Base-by-base conservation (phyloP, 208 protist species). In the Wallacemonas sp. region DNA sequence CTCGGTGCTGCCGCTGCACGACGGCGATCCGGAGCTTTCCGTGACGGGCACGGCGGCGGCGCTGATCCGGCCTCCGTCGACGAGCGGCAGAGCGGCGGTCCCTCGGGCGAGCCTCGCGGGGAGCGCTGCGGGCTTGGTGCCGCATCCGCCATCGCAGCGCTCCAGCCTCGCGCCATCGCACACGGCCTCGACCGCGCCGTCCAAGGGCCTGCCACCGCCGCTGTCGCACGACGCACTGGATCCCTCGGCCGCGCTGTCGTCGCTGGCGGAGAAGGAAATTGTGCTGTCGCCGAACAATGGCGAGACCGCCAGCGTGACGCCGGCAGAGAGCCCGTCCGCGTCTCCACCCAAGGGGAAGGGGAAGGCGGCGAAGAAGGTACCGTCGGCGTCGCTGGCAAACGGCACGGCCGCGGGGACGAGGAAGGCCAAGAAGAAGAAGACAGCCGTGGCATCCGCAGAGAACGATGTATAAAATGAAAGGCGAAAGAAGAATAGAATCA, bases 361-460 rank as follows among this genome's bases (percentile, higher is more conserved):
- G n/a, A n/a, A n/a, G n/a, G n/a, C n/a, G n/a, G n/a, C 8, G 44
- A 1, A 22, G 44, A 11, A 22, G 16, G 10, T 31, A 3, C 8
- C 48, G 22, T 55, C 48, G 25, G 23, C 48, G 48, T 14, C 26
- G 1, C 10, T 7, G 22, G n/a, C 44, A 50, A 18, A 22, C 31
- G 52, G 16, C 29, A 28, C 31, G 25, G 32, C 29, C 8, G 31
- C n/a, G 10, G 52, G 12, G 12, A 23, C 3, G 18, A 33, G 39
- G 52, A 59, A 59, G 31, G 18, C 52, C 7, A 59, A 65, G 38
- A 54, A 57, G 49, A 75, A 57, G 63, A 59, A 57, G 23, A 41
- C 3, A n/a, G 50, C 42, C 0, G 22, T 20, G 2, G 7, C 48
- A 33, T 22, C 49, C n/a, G 39, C 22, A 25, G 4, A 16, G 25